Evolutionary conservation across 306 rosid species (phyloP), one percentile per base, ranked within the genome.

Genomic region (Fagus sylvatica): DNA sequence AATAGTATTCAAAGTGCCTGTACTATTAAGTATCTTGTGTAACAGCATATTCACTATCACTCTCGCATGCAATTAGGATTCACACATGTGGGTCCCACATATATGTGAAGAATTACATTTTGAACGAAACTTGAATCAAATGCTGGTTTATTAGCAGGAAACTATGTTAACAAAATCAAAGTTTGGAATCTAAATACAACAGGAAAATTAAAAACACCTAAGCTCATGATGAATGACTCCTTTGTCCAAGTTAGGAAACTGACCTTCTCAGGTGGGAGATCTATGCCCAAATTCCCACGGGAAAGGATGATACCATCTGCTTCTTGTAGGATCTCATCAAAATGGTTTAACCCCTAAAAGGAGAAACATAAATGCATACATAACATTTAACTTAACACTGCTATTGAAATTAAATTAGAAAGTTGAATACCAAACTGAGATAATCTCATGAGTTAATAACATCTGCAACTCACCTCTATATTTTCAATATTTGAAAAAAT

Each of bases 261-360:
- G 73, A 92, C 98, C 94, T 92, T 94, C 81, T 94, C 98, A 41
- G 98, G 96, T 51, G 98, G 98, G 67, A 94, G 93, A 94, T 94
- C 98, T 66, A 94, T 88, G 7, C 98, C 98, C 93, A 94, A 80
- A 81, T 89, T 92, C 72, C 98, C 98, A 62, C 98, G 97, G 61
- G 98, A 89, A 74, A 94, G 89, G 71, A 94, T 94, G 76, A 94
- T 88, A 64, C 98, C 98, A 80, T 94, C 98, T 73, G 98, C 98
- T 84, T 92, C 98, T 90, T 83, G 93, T 49, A 94, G 84, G 80
- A 94, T 94, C 80, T 94, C 98, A 81, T 94, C 97, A 78, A 94
- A 94, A 90, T 94, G 94, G 72, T n/a, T n/a, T n/a, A 94, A 88
- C 51, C 98, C 98, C 98, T 94, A 83, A 57, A 49, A 79, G 59